Evolutionary conservation across 345 rosid genomes (phyloP).

Genomic region (Aquilaria sinensis): DNA sequence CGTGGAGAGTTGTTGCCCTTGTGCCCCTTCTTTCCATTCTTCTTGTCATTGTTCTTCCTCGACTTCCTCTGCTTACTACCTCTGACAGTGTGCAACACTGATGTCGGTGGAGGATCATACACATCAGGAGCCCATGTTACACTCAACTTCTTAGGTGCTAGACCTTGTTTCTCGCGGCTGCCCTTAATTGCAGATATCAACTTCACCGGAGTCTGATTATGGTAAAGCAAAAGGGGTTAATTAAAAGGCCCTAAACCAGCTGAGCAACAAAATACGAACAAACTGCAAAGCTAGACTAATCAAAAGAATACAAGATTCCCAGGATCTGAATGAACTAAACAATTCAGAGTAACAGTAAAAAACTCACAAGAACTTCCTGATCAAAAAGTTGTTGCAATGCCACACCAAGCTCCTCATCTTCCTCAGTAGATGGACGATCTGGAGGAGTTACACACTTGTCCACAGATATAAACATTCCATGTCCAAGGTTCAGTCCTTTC

Average conservation of each 20-base stretch:
- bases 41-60: conserved; percentile 56
- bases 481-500: conserved; percentile 13
- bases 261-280: not conserved
- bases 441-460: conserved; percentile 25
- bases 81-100: conserved; percentile 53
- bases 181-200: conserved; percentile 84
- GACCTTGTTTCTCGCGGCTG: conserved; percentile 60
- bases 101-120: conserved; percentile 79
- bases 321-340: not conserved
- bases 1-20: conserved; percentile 45
- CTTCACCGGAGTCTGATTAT: conserved; percentile 31
- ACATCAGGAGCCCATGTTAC: conserved; percentile 91
- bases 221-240: not conserved
- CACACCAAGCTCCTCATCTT: conserved; percentile 25
- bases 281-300: not conserved
- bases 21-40: conserved; percentile 67
- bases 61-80: conserved; percentile 48
- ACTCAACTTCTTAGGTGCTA: conserved; percentile 30
- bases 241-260: not conserved
- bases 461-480: conserved; percentile 12
- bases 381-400: conserved; percentile 30
- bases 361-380: conserved; percentile 40
- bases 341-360: not conserved
- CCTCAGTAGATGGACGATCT: conserved; percentile 21
- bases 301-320: not conserved